A percentile compares a stretch with the other conserved stretches of the same genome.
Conservation (phyloP, 192 early-diverging fungal species). For the Backusella liffmaniae region DNA sequence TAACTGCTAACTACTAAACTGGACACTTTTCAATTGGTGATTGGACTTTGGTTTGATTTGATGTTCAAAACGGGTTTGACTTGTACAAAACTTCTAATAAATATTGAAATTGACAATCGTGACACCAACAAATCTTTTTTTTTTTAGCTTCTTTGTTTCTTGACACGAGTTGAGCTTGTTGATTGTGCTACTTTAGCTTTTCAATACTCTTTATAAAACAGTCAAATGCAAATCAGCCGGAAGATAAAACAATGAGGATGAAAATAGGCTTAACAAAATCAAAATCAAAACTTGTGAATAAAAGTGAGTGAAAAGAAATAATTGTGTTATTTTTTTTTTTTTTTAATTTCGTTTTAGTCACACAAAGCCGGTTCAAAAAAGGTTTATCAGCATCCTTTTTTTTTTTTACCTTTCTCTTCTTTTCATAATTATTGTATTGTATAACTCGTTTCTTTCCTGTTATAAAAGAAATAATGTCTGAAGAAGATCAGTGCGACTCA, state of each 20-base stretch:
- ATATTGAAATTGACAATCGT: neutral
- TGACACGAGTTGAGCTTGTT: neutral
- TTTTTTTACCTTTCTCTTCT: neutral
- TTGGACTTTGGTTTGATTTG: neutral
- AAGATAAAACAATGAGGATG: neutral
- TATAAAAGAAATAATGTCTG: neutral
- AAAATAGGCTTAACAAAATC: neutral
- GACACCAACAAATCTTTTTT: neutral
- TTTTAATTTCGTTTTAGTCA: neutral
- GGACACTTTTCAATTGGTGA: neutral
- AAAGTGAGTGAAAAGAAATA: neutral
- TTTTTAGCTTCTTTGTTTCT: neutral
- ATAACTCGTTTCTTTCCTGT: neutral
- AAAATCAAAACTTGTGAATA: neutral
- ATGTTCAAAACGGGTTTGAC: neutral
- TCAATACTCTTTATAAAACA: neutral
- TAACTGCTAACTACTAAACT: neutral
- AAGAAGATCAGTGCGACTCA: neutral
- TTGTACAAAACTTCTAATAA: neutral
- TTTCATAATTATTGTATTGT: neutral
- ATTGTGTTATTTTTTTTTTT: neutral
- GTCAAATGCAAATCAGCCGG: neutral
- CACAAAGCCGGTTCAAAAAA: neutral
- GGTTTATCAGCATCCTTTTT: neutral
- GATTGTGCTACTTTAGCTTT: neutral